phyloP scores from a whole-genome alignment of 371 early-diverging fungal genomes.

The Coemansia sp. region DNA sequence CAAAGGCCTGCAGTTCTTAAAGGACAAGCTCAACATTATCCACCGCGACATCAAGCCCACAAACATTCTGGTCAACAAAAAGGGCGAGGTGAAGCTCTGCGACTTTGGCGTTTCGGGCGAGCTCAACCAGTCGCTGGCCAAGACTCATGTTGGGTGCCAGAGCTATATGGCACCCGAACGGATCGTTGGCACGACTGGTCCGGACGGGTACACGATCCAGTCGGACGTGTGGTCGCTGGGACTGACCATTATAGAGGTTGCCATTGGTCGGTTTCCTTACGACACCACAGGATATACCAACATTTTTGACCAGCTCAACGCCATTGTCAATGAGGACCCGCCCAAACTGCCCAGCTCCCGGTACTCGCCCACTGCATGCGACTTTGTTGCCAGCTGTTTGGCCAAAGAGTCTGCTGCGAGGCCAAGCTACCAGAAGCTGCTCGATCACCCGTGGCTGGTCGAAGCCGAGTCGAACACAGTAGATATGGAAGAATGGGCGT shows the following conservation, averaged over 20 bases:
- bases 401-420: slow-evolving; percentile 71
- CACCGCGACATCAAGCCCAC: slow-evolving; percentile 96
- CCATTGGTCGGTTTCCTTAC: slow-evolving; percentile 83
- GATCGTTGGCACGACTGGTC: slow-evolving; percentile 57
- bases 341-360: slow-evolving; percentile 67
- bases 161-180: slow-evolving; percentile 95
- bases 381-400: slow-evolving; percentile 80
- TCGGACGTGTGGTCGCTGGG: slow-evolving; percentile 93
- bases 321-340: slow-evolving; percentile 80
- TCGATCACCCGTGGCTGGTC: slow-evolving; percentile 73
- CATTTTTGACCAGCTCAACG: slow-evolving; percentile 85
- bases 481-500: slow-evolving; percentile 84
- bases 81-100: slow-evolving; percentile 91
- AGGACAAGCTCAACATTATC: slow-evolving; percentile 85
- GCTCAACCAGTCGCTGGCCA: slow-evolving; percentile 84
- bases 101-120: slow-evolving; percentile 91
- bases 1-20: slow-evolving; percentile 83
- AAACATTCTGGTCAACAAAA: slow-evolving; percentile 82
- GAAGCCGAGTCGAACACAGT: slow-evolving; percentile 58
- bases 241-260: slow-evolving; percentile 89
- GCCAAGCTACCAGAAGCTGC: slow-evolving; percentile 43
- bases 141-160: slow-evolving; percentile 92
- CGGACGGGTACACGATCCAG: slow-evolving; percentile 68
- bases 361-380: slow-evolving; percentile 71
- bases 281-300: slow-evolving; percentile 61